Evolutionary conservation across 2,329 filamentous ascomycete species (phyloP).

Genomic region (Fusarium ambrosium): DNA sequence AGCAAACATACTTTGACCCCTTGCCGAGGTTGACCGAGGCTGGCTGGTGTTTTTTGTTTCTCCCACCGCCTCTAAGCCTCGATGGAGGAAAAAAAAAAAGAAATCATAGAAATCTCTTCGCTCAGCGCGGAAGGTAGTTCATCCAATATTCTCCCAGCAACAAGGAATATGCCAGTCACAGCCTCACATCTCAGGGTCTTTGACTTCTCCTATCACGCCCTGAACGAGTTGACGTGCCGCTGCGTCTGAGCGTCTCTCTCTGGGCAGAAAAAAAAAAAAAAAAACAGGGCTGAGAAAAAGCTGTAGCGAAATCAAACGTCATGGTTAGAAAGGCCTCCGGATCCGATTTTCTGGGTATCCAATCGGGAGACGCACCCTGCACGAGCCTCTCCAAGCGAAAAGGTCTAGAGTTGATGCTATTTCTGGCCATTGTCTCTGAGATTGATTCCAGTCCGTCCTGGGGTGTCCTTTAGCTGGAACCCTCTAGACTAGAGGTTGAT

Average conservation of each 20-base stretch:
- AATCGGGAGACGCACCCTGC: constrained; percentile 29
- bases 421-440: neutral
- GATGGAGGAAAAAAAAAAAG: too few species aligned
- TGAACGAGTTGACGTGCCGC: constrained; percentile 31
- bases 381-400: constrained; percentile 2
- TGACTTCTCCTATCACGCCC: constrained; percentile 15
- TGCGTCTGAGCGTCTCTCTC: neutral
- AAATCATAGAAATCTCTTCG: neutral
- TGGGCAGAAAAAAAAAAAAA: neutral
- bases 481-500: neutral
- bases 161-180: constrained; percentile 1
- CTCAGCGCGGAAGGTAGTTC: constrained; percentile 6
- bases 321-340: constrained; percentile 12
- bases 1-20: neutral
- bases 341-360: constrained; percentile 30
- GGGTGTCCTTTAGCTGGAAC: neutral
- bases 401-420: constrained; percentile 18
- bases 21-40: neutral
- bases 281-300: constrained; percentile 27
- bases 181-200: neutral
- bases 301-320: constrained; percentile 18
- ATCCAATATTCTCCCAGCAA: neutral
- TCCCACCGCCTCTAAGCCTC: constrained; percentile 16
- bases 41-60: constrained; percentile 6
- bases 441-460: neutral